Conservation (phyloP, 768 basidiomycete genomes). For the Zangia roseola region DNA sequence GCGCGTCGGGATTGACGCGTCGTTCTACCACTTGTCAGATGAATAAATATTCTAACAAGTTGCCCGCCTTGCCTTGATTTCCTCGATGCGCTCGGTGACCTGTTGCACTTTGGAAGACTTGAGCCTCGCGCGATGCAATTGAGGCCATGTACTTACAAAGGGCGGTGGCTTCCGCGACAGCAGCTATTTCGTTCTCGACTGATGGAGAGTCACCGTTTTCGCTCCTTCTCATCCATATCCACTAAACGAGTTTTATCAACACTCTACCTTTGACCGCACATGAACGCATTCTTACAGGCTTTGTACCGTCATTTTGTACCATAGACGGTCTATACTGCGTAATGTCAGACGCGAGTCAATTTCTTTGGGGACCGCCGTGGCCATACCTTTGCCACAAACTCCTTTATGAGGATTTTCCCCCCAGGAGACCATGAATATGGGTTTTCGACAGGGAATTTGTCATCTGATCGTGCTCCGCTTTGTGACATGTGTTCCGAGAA, state of each 20-base stretch:
- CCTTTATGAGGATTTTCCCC: slow-evolving; percentile 42
- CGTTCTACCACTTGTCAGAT: slow-evolving; percentile 44
- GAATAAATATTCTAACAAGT: neutral
- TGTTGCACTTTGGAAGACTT: slow-evolving; percentile 47
- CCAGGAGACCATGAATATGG: slow-evolving; percentile 52
- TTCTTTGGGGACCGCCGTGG: too few species aligned
- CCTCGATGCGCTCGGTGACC: slow-evolving; percentile 54
- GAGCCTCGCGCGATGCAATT: neutral
- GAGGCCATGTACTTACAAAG: slow-evolving; percentile 36
- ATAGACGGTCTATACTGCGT: slow-evolving; percentile 71
- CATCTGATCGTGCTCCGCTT: slow-evolving; percentile 32
- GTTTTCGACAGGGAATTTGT: slow-evolving; percentile 40
- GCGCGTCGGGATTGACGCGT: slow-evolving; percentile 61
- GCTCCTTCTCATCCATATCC: slow-evolving; percentile 57
- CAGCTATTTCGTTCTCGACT: slow-evolving; percentile 22
- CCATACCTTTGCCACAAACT: slow-evolving; percentile 53
- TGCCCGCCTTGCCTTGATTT: slow-evolving; percentile 50
- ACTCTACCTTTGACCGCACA: neutral
- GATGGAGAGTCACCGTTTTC: slow-evolving; percentile 8
- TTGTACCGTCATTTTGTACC: slow-evolving; percentile 75
- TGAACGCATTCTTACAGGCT: slow-evolving; percentile 51
- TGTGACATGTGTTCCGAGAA: slow-evolving; percentile 11
- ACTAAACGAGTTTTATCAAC: slow-evolving; percentile 37
- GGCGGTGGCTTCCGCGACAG: slow-evolving; percentile 45
- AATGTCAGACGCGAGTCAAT: neutral